A percentile compares a stretch with the other conserved stretches of the same genome.
Evolutionary conservation across 1,284 basidiomycete species (phyloP).

Genomic region (Wallemia mellicola): DNA sequence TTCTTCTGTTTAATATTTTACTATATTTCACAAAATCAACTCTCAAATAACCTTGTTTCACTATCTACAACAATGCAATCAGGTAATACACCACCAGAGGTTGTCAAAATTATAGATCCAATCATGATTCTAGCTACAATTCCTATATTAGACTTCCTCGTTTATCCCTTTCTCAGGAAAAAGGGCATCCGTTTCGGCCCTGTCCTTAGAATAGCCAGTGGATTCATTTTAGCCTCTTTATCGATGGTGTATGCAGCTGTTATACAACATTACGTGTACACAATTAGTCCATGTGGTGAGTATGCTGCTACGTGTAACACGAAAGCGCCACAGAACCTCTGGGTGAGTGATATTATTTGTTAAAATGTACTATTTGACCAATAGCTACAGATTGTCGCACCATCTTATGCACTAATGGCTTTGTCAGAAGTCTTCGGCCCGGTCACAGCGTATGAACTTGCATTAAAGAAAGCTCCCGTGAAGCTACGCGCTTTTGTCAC

Average conservation of each 20-base stretch:
- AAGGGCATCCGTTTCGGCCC: background rate
- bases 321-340: background rate
- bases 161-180: background rate
- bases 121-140: background rate
- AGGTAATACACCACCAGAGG: background rate
- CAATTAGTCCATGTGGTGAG: background rate
- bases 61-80: background rate
- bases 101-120: background rate
- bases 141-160: background rate
- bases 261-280: background rate
- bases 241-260: background rate
- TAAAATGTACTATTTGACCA: too few relatives aligned
- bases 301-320: slow-evolving; percentile 2
- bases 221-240: background rate
- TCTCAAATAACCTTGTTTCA: background rate
- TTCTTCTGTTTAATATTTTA: background rate
- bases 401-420: background rate
- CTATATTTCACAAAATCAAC: background rate
- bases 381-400: too few relatives aligned
- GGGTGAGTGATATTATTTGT: too few relatives aligned
- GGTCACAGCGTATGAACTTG: background rate
- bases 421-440: background rate
- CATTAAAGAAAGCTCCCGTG: background rate
- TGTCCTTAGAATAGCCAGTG: background rate
- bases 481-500: background rate